Conservation (phyloP, 2,329 filamentous ascomycete species). For the Botryosphaeria dothidea region DNA sequence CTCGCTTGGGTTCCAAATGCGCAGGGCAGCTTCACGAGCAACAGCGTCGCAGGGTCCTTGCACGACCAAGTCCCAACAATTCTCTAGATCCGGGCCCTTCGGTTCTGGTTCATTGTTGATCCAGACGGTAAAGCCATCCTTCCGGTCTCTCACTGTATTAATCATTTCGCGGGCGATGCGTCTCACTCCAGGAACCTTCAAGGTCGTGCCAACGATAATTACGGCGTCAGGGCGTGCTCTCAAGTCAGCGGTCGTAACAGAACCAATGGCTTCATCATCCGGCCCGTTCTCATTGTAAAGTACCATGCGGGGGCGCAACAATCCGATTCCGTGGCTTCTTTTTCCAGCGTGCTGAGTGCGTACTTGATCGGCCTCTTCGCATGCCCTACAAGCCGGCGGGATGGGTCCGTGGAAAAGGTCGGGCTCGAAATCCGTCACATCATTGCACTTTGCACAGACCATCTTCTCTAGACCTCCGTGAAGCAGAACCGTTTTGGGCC, state of each 20-base stretch:
- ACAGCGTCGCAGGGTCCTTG: slow-evolving; percentile 86
- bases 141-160: slow-evolving; percentile 76
- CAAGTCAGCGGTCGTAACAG: slow-evolving; percentile 83
- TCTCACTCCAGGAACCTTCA: slow-evolving; percentile 92
- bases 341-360: slow-evolving; percentile 77
- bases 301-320: slow-evolving; percentile 87
- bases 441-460: slow-evolving; percentile 91
- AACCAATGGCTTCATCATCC: slow-evolving; percentile 93
- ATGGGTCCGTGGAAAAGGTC: slow-evolving; percentile 81
- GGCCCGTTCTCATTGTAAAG: slow-evolving; percentile 98
- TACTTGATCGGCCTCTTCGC: slow-evolving; percentile 72
- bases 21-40: slow-evolving; percentile 67
- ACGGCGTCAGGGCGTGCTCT: slow-evolving; percentile 85
- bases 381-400: slow-evolving; percentile 76
- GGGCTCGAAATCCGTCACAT: slow-evolving; percentile 73
- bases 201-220: slow-evolving; percentile 90
- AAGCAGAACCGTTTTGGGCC: slow-evolving; percentile 90
- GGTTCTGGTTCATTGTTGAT: slow-evolving; percentile 90
- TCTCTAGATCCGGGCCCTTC: slow-evolving; percentile 78
- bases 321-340: slow-evolving; percentile 89
- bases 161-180: slow-evolving; percentile 91
- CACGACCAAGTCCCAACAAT: slow-evolving; percentile 91
- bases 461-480: slow-evolving; percentile 94
- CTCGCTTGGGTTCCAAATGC: slow-evolving; percentile 53
- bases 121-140: slow-evolving; percentile 87